phyloP scores from a whole-genome alignment of 352 stramenopile species.

The Pythium utonaiense region DNA sequence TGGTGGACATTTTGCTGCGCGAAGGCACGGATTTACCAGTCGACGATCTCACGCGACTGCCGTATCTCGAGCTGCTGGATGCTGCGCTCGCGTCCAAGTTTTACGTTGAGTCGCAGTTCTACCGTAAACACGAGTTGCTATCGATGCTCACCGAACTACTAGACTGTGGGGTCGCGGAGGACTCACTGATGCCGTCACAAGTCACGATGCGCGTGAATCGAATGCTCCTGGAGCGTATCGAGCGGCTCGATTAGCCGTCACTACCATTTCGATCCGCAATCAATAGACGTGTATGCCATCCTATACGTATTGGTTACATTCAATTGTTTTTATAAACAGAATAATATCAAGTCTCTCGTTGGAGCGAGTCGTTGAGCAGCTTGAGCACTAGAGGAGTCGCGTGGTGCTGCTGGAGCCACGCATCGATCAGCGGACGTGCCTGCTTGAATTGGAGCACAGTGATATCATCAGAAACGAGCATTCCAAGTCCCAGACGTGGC shows the following conservation, averaged over 20 bases:
- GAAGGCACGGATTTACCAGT: conserved; percentile 59
- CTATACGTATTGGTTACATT: not conserved
- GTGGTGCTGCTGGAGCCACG: conserved; percentile 2
- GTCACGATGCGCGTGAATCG: conserved; percentile 35
- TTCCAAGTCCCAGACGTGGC: not conserved
- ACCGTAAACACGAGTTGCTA: conserved; percentile 56
- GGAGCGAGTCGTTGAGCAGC: conserved; percentile 12
- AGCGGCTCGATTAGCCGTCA: conserved; percentile 67
- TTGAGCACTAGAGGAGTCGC: conserved; percentile 12
- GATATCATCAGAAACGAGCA: not conserved
- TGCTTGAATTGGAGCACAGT: not conserved
- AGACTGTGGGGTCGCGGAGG: conserved; percentile 30
- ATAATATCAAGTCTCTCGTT: not conserved
- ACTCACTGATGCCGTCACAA: conserved; percentile 34
- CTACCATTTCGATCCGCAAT: no score
- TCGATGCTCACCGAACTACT: conserved; percentile 49
- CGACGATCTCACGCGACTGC: conserved; percentile 36
- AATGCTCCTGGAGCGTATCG: conserved; percentile 54
- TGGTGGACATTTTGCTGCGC: conserved; percentile 64
- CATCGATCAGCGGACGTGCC: conserved; percentile 2
- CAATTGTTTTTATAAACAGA: not conserved
- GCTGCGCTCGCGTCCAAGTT: conserved; percentile 36
- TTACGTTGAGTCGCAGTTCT: conserved; percentile 46
- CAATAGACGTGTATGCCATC: not conserved
- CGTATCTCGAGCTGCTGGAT: conserved; percentile 52